Evolutionary conservation across 108 stramenopile species (phyloP).

Genomic region (Seminavis robusta): DNA sequence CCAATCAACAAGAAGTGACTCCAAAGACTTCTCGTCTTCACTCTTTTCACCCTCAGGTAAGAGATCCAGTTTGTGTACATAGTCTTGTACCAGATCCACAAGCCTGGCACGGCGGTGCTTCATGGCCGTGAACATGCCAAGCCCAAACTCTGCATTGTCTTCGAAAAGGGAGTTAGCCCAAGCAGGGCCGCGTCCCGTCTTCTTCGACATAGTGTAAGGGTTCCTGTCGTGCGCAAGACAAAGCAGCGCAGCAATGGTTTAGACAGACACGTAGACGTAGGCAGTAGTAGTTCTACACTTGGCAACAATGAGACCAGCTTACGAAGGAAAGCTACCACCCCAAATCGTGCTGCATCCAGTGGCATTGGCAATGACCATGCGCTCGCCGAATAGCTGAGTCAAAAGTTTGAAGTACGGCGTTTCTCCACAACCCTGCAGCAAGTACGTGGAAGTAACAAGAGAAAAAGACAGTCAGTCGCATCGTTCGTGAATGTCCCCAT

Average conservation of each 20-base stretch:
- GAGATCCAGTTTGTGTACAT: slow-evolving; percentile 37
- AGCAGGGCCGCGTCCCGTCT: slow-evolving; percentile 54
- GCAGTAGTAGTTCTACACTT: too few relatives aligned
- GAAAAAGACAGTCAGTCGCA: too few relatives aligned
- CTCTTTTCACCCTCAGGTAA: background rate
- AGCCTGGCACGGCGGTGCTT: slow-evolving; percentile 49
- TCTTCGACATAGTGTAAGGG: slow-evolving; percentile 59
- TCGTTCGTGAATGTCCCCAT: too few relatives aligned
- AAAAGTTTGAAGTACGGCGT: slow-evolving; percentile 65
- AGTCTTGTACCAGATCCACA: slow-evolving; percentile 32
- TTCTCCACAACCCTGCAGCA: slow-evolving; percentile 68
- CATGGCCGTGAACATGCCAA: slow-evolving; percentile 65
- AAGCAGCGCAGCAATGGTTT: too few relatives aligned
- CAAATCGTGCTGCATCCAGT: slow-evolving; percentile 59
- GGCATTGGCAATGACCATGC: slow-evolving; percentile 67
- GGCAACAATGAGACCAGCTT: too few relatives aligned
- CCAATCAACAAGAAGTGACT: slow-evolving; percentile 47
- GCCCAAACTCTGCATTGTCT: slow-evolving; percentile 46
- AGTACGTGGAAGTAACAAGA: too few relatives aligned
- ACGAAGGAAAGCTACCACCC: slow-evolving; percentile 61
- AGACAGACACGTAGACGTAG: too few relatives aligned
- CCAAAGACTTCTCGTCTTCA: slow-evolving; percentile 27
- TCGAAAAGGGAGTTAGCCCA: slow-evolving; percentile 69
- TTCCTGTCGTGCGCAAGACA: too few relatives aligned
- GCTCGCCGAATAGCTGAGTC: slow-evolving; percentile 63